Evolutionary conservation across 192 early-diverging fungal genomes (phyloP).

Genomic region (Mortierella hygrophila): DNA sequence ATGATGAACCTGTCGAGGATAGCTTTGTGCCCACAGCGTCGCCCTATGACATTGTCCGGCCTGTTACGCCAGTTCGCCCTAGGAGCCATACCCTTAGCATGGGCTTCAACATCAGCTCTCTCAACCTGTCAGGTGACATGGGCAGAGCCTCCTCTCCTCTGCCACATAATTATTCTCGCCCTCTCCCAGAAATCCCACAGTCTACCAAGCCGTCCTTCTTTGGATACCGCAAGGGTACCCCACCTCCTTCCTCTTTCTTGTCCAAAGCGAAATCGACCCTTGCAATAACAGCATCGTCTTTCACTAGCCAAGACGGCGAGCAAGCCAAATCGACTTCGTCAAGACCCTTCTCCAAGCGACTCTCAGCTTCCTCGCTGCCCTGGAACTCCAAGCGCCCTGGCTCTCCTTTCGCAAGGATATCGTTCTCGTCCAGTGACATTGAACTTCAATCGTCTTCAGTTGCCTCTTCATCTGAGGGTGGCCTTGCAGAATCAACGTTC

Average conservation of each 20-base stretch:
- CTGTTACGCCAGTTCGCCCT: background rate
- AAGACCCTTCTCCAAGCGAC: background rate
- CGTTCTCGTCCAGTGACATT: background rate
- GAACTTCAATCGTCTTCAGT: background rate
- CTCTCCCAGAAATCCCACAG: background rate
- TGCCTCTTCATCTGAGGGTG: background rate
- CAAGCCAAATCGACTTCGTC: background rate
- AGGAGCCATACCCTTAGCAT: background rate
- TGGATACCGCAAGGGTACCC: background rate
- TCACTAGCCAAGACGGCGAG: background rate
- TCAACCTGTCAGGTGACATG: background rate
- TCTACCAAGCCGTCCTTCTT: background rate
- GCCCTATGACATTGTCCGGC: constrained; percentile 1
- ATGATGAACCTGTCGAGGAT: constrained; percentile 5
- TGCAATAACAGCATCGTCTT: background rate
- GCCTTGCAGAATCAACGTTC: background rate
- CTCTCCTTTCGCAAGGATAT: background rate
- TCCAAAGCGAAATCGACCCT: background rate
- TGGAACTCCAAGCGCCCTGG: background rate
- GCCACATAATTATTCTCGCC: background rate
- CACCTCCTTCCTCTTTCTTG: background rate
- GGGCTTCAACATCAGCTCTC: background rate
- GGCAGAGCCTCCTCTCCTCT: background rate
- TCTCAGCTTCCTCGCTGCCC: background rate
- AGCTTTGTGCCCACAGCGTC: background rate